These are phyloP conservation scores for Apiospora malaysiana DNA, from an alignment of 2,329 filamentous ascomycete species.

Conservation along the genomic window DNA sequence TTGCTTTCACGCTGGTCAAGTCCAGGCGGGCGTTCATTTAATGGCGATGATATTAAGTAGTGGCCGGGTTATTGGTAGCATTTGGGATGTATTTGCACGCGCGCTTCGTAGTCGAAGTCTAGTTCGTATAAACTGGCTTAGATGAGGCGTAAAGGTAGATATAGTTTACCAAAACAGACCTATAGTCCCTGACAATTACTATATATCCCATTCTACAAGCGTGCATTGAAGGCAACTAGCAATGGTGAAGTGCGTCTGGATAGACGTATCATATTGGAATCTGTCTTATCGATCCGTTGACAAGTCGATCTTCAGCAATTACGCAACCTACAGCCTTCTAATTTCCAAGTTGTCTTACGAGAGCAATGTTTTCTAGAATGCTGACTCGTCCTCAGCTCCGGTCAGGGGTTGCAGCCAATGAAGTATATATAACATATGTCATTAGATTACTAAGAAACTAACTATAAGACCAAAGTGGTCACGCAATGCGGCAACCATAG, in stretches of 20 bases:
- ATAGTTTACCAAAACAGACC: neutral
- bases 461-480: conserved; percentile 14
- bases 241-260: neutral
- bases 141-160: neutral
- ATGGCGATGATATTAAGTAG: neutral
- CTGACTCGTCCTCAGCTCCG: neutral
- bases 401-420: neutral
- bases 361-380: neutral
- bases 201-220: neutral
- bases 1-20: conserved; percentile 7
- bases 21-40: conserved; percentile 11
- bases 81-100: neutral
- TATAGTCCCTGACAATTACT: neutral
- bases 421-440: neutral
- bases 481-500: neutral
- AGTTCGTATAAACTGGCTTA: neutral
- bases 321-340: neutral
- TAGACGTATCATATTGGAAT: neutral
- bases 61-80: neutral
- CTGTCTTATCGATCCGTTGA: neutral
- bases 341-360: neutral
- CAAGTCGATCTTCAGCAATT: neutral
- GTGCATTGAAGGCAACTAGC: neutral
- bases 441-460: conserved; percentile 12
- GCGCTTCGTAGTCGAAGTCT: neutral